Evolutionary conservation across 257 asterid species (phyloP), one percentile per base, ranked within the genome.

Genomic region (Przewalskia tangutica): DNA sequence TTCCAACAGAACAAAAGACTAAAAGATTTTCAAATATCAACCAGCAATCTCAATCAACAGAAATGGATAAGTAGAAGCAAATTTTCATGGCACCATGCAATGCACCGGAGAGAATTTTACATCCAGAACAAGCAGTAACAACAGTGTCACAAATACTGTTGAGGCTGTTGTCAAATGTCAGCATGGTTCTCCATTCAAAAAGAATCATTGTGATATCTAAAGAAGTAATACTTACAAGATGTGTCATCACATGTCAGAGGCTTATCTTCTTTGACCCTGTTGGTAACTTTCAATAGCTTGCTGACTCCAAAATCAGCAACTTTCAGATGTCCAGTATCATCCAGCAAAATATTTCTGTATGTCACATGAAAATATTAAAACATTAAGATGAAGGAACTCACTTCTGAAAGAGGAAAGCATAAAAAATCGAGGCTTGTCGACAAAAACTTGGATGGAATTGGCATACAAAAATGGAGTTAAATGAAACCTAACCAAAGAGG

Each of bases 291-390:
- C 7, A 96, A 89, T 86, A 94, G 90, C 89, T 94, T 95, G 92
- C 98, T 95, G 50, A 94, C 92, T 85, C 97, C 98, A 70, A 95
- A 95, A 82, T 95, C 99, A 11, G 99, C 98, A 84, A 95, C 99
- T 89, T 95, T 95, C 80, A 95, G 90, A 87, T 95, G 97, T 80
- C 99, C 98, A 71, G 97, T 90, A 85, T 95, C 99, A 82, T 94
- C 98, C 87, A 90, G 90, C 95, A 95, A 91, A 67, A 95, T 88
- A 87, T 95, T 95, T 86, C 99, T 95, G 97, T 89, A 82, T 84
- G 58, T 79, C 85, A 48, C 84, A 18, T 36, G 14, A 78, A 82
- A 20, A 66, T 66, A n/a, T 53, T 55, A 81, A 54, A 81, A 71
- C 36, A 75, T 4, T 34, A 79, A 20, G 55, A 75, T n/a, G 53